A percentile compares a stretch with the other conserved stretches of the same genome.
Conservation (phyloP, 2,329 filamentous ascomycete species). For the Cladosporium sp. region DNA sequence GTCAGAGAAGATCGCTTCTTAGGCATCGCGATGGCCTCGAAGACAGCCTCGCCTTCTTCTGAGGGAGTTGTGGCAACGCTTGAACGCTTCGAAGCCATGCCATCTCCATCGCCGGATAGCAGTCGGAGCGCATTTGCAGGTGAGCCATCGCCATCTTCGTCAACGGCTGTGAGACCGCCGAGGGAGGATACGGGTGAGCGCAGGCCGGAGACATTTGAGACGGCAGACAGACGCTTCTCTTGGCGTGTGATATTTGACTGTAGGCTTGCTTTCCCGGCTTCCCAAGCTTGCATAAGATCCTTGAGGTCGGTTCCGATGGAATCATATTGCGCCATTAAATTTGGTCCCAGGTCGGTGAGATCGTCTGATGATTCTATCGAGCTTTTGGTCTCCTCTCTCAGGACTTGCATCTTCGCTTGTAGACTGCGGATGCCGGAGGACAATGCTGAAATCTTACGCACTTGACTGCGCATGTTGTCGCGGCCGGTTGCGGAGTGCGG, state of each 20-base stretch:
- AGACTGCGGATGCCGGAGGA: conserved; percentile 88
- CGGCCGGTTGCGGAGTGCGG: conserved; percentile 67
- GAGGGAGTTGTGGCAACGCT: conserved; percentile 55
- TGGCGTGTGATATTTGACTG: conserved; percentile 80
- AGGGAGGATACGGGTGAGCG: conserved; percentile 55
- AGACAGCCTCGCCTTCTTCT: conserved; percentile 58
- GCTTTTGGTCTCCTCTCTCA: conserved; percentile 85
- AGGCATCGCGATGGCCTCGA: conserved; percentile 83
- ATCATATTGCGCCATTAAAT: conserved; percentile 86
- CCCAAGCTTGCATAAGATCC: conserved; percentile 52
- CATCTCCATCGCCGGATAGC: conserved; percentile 67
- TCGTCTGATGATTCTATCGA: conserved; percentile 68
- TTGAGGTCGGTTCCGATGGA: conserved; percentile 87
- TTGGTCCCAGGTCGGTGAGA: conserved; percentile 67
- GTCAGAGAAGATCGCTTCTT: conserved; percentile 67
- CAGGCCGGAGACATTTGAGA: conserved; percentile 44
- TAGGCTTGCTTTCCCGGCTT: conserved; percentile 73
- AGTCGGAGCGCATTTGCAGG: conserved; percentile 72
- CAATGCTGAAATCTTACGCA: conserved; percentile 83
- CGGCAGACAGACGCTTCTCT: conserved; percentile 59
- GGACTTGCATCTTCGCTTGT: conserved; percentile 89
- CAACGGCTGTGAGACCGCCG: conserved; percentile 61
- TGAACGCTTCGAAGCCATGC: conserved; percentile 40
- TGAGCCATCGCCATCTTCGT: conserved; percentile 52
- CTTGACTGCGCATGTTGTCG: conserved; percentile 81